phyloP scores from a whole-genome alignment of 371 early-diverging fungal species.

The Mucor indicus region DNA sequence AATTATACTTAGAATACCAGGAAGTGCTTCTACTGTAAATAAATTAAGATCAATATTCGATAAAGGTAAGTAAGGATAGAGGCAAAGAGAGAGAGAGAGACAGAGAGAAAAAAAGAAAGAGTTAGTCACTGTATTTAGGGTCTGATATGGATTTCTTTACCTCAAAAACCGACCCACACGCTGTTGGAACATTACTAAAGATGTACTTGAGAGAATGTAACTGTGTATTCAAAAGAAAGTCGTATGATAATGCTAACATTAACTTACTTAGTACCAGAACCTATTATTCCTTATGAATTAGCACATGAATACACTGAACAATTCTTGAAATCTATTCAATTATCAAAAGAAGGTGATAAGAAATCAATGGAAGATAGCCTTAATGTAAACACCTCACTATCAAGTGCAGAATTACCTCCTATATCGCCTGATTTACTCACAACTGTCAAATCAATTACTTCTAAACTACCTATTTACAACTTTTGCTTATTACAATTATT shows the following conservation, averaged over 20 bases:
- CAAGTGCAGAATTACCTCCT: slow-evolving; percentile 7
- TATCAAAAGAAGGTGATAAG: neutral
- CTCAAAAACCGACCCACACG: slow-evolving; percentile 69
- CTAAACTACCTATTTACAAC: slow-evolving; percentile 52
- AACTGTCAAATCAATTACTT: slow-evolving; percentile 34
- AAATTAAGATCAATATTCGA: slow-evolving; percentile 51
- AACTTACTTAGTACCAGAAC: slow-evolving; percentile 38
- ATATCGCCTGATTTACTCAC: slow-evolving; percentile 20
- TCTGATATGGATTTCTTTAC: slow-evolving; percentile 50
- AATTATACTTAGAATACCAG: slow-evolving; percentile 55
- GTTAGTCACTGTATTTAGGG: no score
- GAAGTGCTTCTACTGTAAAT: slow-evolving; percentile 53
- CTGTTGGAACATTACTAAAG: slow-evolving; percentile 80
- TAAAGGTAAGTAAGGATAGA: slow-evolving; percentile 50
- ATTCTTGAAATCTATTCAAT: slow-evolving; percentile 12
- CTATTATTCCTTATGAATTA: slow-evolving; percentile 33
- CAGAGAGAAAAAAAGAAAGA: no score
- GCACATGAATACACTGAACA: slow-evolving; percentile 22
- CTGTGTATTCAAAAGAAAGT: neutral
- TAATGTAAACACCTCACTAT: neutral
- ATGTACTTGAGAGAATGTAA: slow-evolving; percentile 76
- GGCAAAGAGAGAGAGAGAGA: no score
- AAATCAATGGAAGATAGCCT: slow-evolving; percentile 12
- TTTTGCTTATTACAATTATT: slow-evolving; percentile 51
- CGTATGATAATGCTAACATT: neutral